Base-by-base conservation (phyloP, 2,329 filamentous ascomycete genomes). In the Talaromyces sp. region DNA sequence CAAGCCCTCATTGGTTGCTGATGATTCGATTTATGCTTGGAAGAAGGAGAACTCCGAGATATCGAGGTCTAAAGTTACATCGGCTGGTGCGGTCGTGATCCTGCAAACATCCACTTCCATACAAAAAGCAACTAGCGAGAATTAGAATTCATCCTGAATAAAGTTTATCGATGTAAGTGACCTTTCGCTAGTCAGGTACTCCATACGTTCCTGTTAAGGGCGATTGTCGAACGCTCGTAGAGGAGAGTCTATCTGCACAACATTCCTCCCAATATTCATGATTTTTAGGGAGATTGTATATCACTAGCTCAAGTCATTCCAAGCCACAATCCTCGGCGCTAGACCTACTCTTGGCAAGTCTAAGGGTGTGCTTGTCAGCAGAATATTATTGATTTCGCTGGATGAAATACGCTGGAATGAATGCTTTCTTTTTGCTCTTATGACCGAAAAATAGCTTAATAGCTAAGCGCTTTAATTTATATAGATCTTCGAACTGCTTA, bases 1-100 rank as follows among this genome's bases (percentile, higher is more conserved):
- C 23, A 31, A n/a, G 11, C 31, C 7, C 9, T 2, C 8, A 31
- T 31, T 31, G 6, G 44, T 25, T 28, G 46, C 8, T 50, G 46
- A 50, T n/a, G 31, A 9, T 12, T 40, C 25, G 23, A 40, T 56
- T 11, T 11, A 55, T 39, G 33, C 52, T 40, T 40, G 39, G 21
- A 40, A 55, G 35, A 52, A 16, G 8, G 5, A 18, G 18, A 40
- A 16, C 25, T 39, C 18, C n/a, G 35, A 25, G 16, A 11, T 56
- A 4, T 48, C n/a, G 18, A 46, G 21, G 42, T 7, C 18, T 5
- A 54, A 54, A 54, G 52, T 56, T 56, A 56, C 52, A 56, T 56
- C 33, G 52, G 12, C 21, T 6, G 52, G 28, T 11, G n/a, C 11
- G 14, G 5, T 25, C 25, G 16, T 31, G 16, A 31, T 50, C 46